Conservation (phyloP, 2,329 filamentous ascomycete genomes). For the Hortaea sp. region DNA sequence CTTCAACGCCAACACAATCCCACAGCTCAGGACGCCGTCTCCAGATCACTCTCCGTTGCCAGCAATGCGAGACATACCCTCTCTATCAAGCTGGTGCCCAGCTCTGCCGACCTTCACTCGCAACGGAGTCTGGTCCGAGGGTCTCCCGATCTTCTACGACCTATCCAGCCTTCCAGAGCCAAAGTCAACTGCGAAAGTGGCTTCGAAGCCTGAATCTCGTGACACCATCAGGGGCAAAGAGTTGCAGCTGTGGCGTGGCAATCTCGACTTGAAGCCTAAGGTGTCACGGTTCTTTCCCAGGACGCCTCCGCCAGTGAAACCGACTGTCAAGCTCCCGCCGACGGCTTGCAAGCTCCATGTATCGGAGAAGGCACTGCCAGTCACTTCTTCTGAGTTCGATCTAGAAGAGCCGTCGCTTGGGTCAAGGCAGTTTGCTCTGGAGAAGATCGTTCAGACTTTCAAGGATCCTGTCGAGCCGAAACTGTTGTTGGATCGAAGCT, state of each 20-base stretch:
- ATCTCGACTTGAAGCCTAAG: constrained; percentile 9
- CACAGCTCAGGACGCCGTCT: constrained; percentile 5
- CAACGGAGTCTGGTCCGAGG: constrained; percentile 11
- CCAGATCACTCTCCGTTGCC: constrained; percentile 6
- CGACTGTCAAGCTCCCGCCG: constrained; percentile 13
- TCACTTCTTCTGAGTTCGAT: neutral
- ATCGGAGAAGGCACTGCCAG: constrained; percentile 7
- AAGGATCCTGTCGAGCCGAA: neutral
- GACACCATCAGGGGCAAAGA: constrained; percentile 4
- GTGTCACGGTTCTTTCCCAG: constrained; percentile 21
- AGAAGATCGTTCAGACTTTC: neutral
- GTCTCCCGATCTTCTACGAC: constrained; percentile 18
- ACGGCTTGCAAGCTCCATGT: constrained; percentile 13
- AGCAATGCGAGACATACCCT: neutral
- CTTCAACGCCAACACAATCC: constrained; percentile 12
- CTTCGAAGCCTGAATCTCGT: neutral
- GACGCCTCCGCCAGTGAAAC: constrained; percentile 6
- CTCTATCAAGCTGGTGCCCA: constrained; percentile 19
- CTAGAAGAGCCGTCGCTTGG: neutral
- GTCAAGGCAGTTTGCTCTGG: neutral
- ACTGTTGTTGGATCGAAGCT: too few species aligned
- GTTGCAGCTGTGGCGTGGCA: constrained; percentile 12
- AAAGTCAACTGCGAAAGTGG: neutral
- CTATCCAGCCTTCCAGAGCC: constrained; percentile 17
- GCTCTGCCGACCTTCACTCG: constrained; percentile 15